A percentile compares a stretch with the other conserved stretches of the same genome.
These are phyloP conservation scores for Salix brachista DNA, from an alignment of 345 rosid genomes.

Conservation along the genomic window DNA sequence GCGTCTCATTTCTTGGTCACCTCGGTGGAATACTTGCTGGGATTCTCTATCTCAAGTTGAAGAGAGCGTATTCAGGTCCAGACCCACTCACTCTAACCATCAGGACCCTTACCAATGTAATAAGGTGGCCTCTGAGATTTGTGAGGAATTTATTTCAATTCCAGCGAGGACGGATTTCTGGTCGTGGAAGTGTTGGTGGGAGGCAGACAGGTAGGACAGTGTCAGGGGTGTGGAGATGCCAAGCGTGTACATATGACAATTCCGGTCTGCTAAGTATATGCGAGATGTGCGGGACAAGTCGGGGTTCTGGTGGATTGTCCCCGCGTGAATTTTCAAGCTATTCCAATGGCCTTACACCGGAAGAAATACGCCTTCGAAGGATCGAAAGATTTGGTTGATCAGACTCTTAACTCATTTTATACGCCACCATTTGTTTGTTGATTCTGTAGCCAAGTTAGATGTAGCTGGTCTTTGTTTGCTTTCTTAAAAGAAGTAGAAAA, in stretches of 20 bases:
- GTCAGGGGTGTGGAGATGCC: conserved; percentile 72
- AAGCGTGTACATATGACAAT: conserved; percentile 82
- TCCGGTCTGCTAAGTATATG: conserved; percentile 51
- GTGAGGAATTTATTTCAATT: conserved; percentile 29
- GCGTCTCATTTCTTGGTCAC: conserved; percentile 88
- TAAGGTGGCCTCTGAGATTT: conserved; percentile 65
- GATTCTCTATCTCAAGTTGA: conserved; percentile 64
- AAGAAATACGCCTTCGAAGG: conserved; percentile 77
- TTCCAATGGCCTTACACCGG: conserved; percentile 47
- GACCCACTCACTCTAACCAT: conserved; percentile 50
- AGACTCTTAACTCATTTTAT: not conserved
- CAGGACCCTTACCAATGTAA: conserved; percentile 33
- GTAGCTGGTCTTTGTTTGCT: conserved; percentile 15
- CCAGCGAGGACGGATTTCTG: conserved; percentile 48
- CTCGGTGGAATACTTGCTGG: conserved; percentile 96
- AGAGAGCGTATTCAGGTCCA: conserved; percentile 45
- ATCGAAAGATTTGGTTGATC: conserved; percentile 67
- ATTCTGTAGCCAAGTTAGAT: too few species aligned
- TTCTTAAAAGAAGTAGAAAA: not conserved
- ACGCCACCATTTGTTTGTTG: too few species aligned
- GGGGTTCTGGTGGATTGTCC: conserved; percentile 33
- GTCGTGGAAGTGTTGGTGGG: conserved; percentile 70
- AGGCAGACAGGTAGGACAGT: conserved; percentile 33
- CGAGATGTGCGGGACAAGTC: conserved; percentile 79
- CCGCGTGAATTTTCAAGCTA: conserved; percentile 17